These are phyloP conservation scores for Aureobasidium lini DNA, from an alignment of 2,329 filamentous ascomycete species.

Conservation along the genomic window DNA sequence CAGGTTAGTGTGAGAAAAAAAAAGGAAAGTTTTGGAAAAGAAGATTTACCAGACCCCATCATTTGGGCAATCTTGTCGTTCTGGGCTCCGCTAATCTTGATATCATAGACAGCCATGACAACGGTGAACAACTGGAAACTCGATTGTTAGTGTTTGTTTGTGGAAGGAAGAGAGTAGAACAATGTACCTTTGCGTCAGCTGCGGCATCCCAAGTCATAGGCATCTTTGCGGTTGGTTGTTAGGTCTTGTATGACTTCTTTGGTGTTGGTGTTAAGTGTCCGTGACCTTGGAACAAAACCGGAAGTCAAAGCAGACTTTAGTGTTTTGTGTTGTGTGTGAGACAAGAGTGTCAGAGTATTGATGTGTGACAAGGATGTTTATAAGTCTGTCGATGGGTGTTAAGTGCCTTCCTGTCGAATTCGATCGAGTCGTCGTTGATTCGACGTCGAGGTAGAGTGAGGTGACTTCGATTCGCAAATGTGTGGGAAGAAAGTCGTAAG, in stretches of 20 bases:
- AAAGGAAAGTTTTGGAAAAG: neutral
- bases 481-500: no score
- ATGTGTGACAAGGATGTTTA: no score
- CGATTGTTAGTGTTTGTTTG: neutral
- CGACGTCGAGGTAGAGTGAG: no score
- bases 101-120: conserved; percentile 24
- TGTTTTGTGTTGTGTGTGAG: neutral
- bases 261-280: neutral
- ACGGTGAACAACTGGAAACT: conserved; percentile 21
- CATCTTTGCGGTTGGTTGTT: conserved; percentile 17
- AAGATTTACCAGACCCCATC: conserved; percentile 23
- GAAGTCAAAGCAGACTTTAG: no score
- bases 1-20: neutral
- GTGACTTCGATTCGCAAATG: no score
- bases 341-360: no score
- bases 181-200: conserved; percentile 24
- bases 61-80: conserved; percentile 20
- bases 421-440: no score
- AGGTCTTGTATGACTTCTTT: neutral
- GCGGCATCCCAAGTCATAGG: conserved; percentile 26
- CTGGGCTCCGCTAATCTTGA: conserved; percentile 22
- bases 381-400: no score
- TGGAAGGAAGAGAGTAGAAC: neutral
- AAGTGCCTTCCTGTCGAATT: no score
- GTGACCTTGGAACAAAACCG: no score